Percentiles rank a stretch among this genome's conserved stretches.
Conservation (phyloP, 257 asterid genomes). For the Gentiana straminea region DNA sequence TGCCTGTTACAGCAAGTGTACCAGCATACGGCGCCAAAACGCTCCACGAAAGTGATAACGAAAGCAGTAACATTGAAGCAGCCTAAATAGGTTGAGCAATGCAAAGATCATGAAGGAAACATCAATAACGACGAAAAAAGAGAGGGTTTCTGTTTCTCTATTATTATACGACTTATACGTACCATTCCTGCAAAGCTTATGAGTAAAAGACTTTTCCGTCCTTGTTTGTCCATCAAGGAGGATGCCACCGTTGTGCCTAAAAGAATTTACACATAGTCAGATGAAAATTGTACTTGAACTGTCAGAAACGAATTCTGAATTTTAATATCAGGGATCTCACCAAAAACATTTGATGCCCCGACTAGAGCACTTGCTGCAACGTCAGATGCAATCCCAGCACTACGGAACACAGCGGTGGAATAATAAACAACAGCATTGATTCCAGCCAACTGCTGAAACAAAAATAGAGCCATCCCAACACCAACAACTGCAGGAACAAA, state of each 20-base stretch:
- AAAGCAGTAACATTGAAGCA: slow-evolving; percentile 84
- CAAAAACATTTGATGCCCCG: slow-evolving; percentile 93
- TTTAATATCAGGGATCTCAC: slow-evolving; percentile 31
- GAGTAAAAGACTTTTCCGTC: slow-evolving; percentile 90
- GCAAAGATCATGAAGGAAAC: not conserved
- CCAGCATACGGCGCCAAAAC: slow-evolving; percentile 79
- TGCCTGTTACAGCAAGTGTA: slow-evolving; percentile 67
- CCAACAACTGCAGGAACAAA: slow-evolving; percentile 61
- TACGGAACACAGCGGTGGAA: slow-evolving; percentile 88
- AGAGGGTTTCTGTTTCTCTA: too few species aligned
- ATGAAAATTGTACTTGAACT: slow-evolving; percentile 6
- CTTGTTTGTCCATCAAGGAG: slow-evolving; percentile 87
- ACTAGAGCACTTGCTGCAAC: slow-evolving; percentile 94
- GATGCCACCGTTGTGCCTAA: slow-evolving; percentile 81
- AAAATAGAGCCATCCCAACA: slow-evolving; percentile 83
- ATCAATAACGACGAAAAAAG: too few species aligned
- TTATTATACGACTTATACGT: slow-evolving; percentile 9
- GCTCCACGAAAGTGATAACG: slow-evolving; percentile 72
- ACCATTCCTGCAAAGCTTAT: slow-evolving; percentile 94
- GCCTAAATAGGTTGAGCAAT: slow-evolving; percentile 32
- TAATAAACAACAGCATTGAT: slow-evolving; percentile 88
- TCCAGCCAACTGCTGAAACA: slow-evolving; percentile 93
- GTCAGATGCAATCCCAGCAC: slow-evolving; percentile 88
- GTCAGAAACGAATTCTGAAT: not conserved
- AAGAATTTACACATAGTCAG: slow-evolving; percentile 14